phyloP scores from a whole-genome alignment of 2,329 filamentous ascomycete species.

The Ophiostoma montium region DNA sequence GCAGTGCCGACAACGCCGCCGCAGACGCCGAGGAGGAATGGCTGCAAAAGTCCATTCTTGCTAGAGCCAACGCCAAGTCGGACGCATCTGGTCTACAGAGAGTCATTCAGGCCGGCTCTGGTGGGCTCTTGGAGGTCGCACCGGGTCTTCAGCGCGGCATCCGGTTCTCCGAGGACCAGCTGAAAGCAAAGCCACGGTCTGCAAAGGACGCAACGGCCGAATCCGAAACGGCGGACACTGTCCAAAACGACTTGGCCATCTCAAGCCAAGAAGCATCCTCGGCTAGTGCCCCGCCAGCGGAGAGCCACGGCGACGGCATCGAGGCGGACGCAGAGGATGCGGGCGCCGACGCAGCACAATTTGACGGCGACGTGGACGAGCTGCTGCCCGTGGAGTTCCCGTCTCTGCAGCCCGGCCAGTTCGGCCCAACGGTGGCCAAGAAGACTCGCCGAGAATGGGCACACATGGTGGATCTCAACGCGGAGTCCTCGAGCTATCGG shows the following conservation, averaged over 20 bases:
- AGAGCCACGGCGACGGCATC: slow-evolving; percentile 13
- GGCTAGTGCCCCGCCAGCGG: slow-evolving; percentile 8
- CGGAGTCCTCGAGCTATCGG: slow-evolving; percentile 83
- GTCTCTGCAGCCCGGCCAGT: slow-evolving; percentile 67
- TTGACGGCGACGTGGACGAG: slow-evolving; percentile 53
- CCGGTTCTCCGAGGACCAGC: slow-evolving; percentile 47
- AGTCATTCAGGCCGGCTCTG: slow-evolving; percentile 68
- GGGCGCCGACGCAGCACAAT: slow-evolving; percentile 3
- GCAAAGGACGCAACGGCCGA: slow-evolving; percentile 23
- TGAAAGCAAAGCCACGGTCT: slow-evolving; percentile 31
- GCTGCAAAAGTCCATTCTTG: slow-evolving; percentile 21
- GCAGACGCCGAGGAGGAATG: slow-evolving; percentile 58
- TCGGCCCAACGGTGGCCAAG: slow-evolving; percentile 51
- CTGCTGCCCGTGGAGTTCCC: slow-evolving; percentile 88
- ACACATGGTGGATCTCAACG: slow-evolving; percentile 92
- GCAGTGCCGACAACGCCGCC: slow-evolving; percentile 50
- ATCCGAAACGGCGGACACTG: slow-evolving; percentile 53
- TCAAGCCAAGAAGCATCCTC: slow-evolving; percentile 21
- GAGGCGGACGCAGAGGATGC: not conserved
- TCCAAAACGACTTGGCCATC: slow-evolving; percentile 46
- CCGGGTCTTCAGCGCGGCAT: slow-evolving; percentile 74
- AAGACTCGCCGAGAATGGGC: slow-evolving; percentile 83
- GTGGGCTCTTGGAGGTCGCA: slow-evolving; percentile 64
- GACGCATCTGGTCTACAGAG: slow-evolving; percentile 30
- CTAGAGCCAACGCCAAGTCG: slow-evolving; percentile 15